Conservation (phyloP, 108 stramenopile genomes). For the Asterionellopsis glacialis region DNA sequence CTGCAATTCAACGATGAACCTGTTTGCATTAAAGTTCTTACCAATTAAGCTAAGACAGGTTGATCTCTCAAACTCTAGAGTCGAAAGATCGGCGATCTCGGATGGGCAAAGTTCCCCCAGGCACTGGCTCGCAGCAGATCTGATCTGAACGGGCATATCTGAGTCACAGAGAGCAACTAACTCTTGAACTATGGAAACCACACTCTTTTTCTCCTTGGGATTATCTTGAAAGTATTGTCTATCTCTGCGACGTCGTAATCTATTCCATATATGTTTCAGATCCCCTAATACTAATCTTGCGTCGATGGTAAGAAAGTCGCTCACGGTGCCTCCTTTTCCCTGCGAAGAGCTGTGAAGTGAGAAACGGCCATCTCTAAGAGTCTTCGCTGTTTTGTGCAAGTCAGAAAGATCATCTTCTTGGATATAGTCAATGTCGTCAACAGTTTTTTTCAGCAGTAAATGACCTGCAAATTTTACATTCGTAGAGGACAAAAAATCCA, state of each 20-base stretch:
- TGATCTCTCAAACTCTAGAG: not conserved
- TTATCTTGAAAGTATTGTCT: not conserved
- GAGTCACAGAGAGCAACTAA: constrained; percentile 9
- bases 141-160: constrained; percentile 7
- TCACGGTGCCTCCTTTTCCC: too few species aligned
- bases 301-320: too few species aligned
- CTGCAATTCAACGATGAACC: constrained; percentile 18
- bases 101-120: constrained; percentile 33
- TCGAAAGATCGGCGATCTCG: not conserved
- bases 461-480: too few species aligned
- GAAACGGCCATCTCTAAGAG: too few species aligned
- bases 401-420: too few species aligned
- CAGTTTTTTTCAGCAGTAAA: too few species aligned
- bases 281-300: not conserved
- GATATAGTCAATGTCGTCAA: too few species aligned
- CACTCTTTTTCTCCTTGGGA: not conserved
- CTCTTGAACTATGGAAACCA: constrained; percentile 3
- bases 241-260: not conserved
- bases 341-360: too few species aligned
- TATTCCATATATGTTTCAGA: not conserved
- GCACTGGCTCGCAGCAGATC: constrained; percentile 39
- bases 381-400: too few species aligned
- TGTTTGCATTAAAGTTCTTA: not conserved
- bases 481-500: too few species aligned
- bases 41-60: not conserved